Base-by-base conservation (phyloP, 1,139 yeast genomes). In the Diutina ranongensis region DNA sequence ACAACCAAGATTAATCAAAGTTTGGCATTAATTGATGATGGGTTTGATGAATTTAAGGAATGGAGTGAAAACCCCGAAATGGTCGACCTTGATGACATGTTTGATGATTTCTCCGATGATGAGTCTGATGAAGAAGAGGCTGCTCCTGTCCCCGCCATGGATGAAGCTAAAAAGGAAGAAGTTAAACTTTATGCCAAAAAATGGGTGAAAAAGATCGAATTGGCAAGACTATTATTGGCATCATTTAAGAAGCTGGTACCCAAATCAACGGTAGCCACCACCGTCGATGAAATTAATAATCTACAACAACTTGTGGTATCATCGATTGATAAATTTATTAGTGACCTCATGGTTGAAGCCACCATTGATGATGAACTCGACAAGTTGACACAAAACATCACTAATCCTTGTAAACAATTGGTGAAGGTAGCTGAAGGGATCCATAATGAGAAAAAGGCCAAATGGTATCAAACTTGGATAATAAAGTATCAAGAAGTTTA, bases 51-150 rank as follows among this genome's bases (percentile, higher is more conserved):
- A 52, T 72, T 80, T 49, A 74, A 65, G 15, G 84, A 78, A 49
- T 83, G 88, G 86, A 57, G 78, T 0, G 74, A 76, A 48, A 70
- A 80, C 51, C 89, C 89, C 0, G 65, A 64, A 34, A 65, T 65
- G 3, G 52, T 58, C 44, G 67, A 64, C 46, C 65, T 64, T 18
- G 70, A 65, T 27, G 80, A 77, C 60, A 70, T 71, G 3, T 68
- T 68, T 55, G 67, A 54, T 2, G 66, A 60, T 1, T 63, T 57
- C 2, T 66, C 59, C 1, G 57, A 51, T 2, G 61, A 55, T 2
- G 61, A 60, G 8, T 38, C 42, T 1, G 59, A 57, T 2, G 35
- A 40, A 2, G 45, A 44, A 2, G 51, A 49, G 8, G 53, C 46
- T 2, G 58, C 53, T 3, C 62, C 62, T 10, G 63, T 64, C 4